Conservation (phyloP, 345 rosid genomes). For the Mangifera indica region DNA sequence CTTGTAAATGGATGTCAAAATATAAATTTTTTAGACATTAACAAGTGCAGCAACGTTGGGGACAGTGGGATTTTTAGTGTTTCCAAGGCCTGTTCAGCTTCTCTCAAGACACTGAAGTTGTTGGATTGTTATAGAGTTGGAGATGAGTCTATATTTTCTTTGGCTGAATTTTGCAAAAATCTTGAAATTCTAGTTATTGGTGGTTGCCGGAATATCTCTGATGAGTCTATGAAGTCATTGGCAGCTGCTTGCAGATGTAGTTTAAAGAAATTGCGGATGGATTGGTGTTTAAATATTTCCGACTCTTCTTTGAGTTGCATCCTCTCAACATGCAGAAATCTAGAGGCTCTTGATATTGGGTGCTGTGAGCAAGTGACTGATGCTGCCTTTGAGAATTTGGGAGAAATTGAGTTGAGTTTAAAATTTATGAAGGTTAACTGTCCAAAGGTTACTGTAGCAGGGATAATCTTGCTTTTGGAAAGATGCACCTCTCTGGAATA, state of each 20-base stretch:
- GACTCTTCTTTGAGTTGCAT: constrained; percentile 68
- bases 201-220: constrained; percentile 75
- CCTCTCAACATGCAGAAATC: constrained; percentile 59
- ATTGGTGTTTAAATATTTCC: constrained; percentile 81
- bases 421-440: constrained; percentile 79
- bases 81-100: constrained; percentile 61
- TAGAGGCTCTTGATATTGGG: constrained; percentile 86
- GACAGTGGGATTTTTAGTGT: constrained; percentile 63
- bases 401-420: constrained; percentile 39
- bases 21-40: constrained; percentile 63
- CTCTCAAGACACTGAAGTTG: constrained; percentile 72
- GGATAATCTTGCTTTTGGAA: constrained; percentile 64
- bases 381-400: constrained; percentile 53
- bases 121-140: constrained; percentile 78
- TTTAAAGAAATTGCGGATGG: constrained; percentile 82
- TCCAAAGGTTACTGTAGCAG: constrained; percentile 62
- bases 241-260: constrained; percentile 60
- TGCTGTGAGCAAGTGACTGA: constrained; percentile 90
- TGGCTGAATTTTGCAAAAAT: constrained; percentile 63
- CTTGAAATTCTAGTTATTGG: constrained; percentile 80
- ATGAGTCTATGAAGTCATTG: constrained; percentile 54
- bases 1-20: constrained; percentile 67
- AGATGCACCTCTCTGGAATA: constrained; percentile 63
- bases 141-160: constrained; percentile 55
- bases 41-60: constrained; percentile 80